phyloP scores from a whole-genome alignment of 441 rosid species.

The Dalechampia spathulata region DNA sequence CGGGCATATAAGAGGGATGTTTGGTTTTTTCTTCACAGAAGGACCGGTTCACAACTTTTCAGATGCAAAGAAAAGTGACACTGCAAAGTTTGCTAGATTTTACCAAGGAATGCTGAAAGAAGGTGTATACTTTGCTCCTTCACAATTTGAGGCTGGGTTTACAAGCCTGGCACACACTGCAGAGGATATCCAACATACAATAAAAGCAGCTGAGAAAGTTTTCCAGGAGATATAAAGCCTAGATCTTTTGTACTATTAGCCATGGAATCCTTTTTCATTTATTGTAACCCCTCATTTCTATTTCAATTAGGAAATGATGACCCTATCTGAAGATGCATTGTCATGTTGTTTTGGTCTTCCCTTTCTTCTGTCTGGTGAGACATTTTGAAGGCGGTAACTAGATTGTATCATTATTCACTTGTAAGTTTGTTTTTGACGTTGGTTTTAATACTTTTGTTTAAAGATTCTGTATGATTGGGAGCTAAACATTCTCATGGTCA shows the following conservation, averaged over 20 bases:
- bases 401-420: conserved; percentile 11
- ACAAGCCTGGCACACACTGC: conserved; percentile 78
- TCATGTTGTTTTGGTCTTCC: conserved; percentile 1
- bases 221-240: conserved; percentile 43
- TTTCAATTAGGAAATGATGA: neutral
- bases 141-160: conserved; percentile 91
- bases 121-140: conserved; percentile 89
- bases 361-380: neutral
- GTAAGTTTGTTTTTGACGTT: neutral
- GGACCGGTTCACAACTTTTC: conserved; percentile 72
- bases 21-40: conserved; percentile 88
- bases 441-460: neutral
- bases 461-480: neutral
- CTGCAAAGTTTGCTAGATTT: conserved; percentile 65
- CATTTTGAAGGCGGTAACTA: conserved; percentile 2
- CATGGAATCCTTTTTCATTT: neutral
- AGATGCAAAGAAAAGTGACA: conserved; percentile 77
- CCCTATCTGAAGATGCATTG: conserved; percentile 13
- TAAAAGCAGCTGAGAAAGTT: conserved; percentile 75
- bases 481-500: too few species aligned
- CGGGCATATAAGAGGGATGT: conserved; percentile 74
- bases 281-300: neutral
- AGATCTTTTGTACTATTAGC: neutral
- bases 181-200: conserved; percentile 62
- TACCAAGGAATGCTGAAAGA: conserved; percentile 77